phyloP scores from a whole-genome alignment of 73 alveolate species.

The Symbiodinium natans region DNA sequence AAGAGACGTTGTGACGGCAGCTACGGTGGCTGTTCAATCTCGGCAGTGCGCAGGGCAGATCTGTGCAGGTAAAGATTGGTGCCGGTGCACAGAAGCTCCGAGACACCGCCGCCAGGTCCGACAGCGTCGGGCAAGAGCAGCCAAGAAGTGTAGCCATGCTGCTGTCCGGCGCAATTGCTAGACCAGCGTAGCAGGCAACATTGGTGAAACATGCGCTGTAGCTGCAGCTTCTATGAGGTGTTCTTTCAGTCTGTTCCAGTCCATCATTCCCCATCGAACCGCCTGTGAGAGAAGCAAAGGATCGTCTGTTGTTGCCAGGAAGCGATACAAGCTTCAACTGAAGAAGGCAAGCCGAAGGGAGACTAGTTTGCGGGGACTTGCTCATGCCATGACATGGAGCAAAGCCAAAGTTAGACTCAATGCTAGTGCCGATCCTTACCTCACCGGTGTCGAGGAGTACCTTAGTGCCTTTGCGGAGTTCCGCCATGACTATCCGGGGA shows the following conservation, averaged over 20 bases:
- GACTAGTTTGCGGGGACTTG: not conserved
- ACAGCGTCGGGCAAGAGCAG: too few relatives aligned
- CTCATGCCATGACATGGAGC: not conserved
- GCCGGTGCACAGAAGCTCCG: constrained; percentile 88
- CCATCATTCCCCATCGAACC: not conserved
- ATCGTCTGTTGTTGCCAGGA: too few relatives aligned
- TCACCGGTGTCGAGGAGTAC: too few relatives aligned
- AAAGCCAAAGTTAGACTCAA: too few relatives aligned
- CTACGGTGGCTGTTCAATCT: too few relatives aligned
- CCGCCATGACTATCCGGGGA: constrained; percentile 92
- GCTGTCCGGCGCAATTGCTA: not conserved
- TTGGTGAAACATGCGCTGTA: not conserved
- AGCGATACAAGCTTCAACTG: constrained; percentile 84
- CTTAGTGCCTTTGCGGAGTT: constrained; percentile 81
- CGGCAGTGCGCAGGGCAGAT: too few relatives aligned
- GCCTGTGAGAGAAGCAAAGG: too few relatives aligned
- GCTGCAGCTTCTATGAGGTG: not conserved
- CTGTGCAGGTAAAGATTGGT: constrained; percentile 49
- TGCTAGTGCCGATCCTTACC: too few relatives aligned
- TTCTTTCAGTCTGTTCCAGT: not conserved
- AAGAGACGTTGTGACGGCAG: too few relatives aligned
- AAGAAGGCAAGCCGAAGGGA: not conserved
- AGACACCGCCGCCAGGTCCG: constrained; percentile 64
- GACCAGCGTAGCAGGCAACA: not conserved
- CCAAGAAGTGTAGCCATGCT: not conserved